Conservation (phyloP, 2,329 filamentous ascomycete genomes). For the Sporothrix inflata region DNA sequence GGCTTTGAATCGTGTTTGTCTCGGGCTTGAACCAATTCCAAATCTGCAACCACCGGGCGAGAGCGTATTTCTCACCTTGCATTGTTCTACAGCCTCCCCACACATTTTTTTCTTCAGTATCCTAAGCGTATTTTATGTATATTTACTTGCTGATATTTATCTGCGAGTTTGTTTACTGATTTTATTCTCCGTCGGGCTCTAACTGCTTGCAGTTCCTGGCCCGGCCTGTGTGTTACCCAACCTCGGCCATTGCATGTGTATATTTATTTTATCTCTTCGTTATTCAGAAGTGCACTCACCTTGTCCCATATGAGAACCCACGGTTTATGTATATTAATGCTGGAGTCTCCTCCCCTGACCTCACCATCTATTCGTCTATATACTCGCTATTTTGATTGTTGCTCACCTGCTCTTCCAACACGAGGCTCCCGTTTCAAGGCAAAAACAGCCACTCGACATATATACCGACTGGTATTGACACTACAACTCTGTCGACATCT, state of each 20-base stretch:
- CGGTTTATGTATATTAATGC: neutral
- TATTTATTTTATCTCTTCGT: neutral
- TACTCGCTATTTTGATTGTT: neutral
- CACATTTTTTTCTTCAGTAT: neutral
- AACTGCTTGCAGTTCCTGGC: constrained; percentile 1
- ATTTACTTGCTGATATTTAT: neutral
- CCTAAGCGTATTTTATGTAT: neutral
- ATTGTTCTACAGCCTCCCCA: neutral
- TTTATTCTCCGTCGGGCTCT: neutral
- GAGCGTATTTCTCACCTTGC: neutral
- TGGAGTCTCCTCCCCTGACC: neutral
- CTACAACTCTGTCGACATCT: neutral
- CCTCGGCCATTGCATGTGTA: neutral
- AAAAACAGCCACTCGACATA: neutral
- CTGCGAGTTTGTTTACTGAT: neutral
- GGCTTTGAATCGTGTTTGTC: neutral
- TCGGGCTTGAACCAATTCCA: neutral
- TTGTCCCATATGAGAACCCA: neutral
- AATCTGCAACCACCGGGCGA: neutral
- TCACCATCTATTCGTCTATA: neutral
- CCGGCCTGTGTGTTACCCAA: constrained; percentile 13
- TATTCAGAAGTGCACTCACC: neutral
- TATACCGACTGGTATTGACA: neutral
- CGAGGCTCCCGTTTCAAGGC: neutral
- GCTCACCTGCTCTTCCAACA: neutral